Base-by-base conservation (phyloP, 2,329 filamentous ascomycete species). In the Trichoderma polysporum region DNA sequence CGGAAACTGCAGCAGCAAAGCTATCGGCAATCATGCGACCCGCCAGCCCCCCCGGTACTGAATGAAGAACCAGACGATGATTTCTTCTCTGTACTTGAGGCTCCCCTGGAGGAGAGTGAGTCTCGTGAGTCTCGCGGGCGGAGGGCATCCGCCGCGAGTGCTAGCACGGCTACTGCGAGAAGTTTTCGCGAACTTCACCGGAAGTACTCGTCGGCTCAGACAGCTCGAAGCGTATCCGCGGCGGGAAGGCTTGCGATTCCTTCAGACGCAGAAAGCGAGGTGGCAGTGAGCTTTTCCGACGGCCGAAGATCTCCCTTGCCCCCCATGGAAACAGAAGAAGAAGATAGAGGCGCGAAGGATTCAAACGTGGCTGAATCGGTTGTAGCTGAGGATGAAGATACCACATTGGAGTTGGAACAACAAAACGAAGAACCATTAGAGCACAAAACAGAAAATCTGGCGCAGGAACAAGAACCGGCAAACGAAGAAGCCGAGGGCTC, bases 111-210 rank as follows among this genome's bases (percentile, higher is more conserved):
- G n/a, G 74, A 76, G 17, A 75, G 75, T 9, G 82, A 83, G 47
- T 62, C 59, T 45, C 75, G 73, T 12, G 83, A 82, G 41, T 47
- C 60, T 45, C 75, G 73, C 10, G 83, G 82, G 41, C 85, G 88
- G 19, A 84, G 88, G 35, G 86, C 82, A 49, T 92, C 90, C 2
- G 80, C 84, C 17, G 85, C 88, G 22, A 91, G 88, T 70, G 83
- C 84, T 15, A 91, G 88, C 76, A 90, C 89, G 12, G 86, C 88
- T 19, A 91, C 90, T 2, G 87, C 87, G 1, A 81, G 84, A 71
- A 91, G 88, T 72, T 89, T 90, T 73, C 83, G 85, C 45, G 86
- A 89, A 45, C 78, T 90, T 35, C 86, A 89, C 71, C 80, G 85
- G 50, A 88, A 86, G 71, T 88, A 86, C 73, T 85, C 86, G 17